Base-by-base conservation (phyloP, 129 eudicot species). In the Arctium minus region DNA sequence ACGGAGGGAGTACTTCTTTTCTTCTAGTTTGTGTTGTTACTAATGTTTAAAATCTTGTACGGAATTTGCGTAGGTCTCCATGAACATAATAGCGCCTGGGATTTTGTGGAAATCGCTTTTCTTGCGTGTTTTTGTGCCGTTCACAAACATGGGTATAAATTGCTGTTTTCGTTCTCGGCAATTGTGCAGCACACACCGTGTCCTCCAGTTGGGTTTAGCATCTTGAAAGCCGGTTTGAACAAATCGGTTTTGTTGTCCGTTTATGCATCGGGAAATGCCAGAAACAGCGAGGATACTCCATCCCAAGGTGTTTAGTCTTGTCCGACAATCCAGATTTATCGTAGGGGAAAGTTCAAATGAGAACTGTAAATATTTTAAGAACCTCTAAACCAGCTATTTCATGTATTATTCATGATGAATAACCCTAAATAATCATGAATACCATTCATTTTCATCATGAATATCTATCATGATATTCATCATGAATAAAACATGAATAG, bases 81-180 rank as follows among this genome's bases (percentile, higher is more conserved):
- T 78, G 84, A 79, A 82, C 82, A 86, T 48, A 76, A 83, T 77
- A 86, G 79, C 86, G 72, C 84, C 2, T 76, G 81, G 88, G 89
- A 83, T 36, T 88, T 86, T 35, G 39, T 86, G 73, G 86, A 80
- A 82, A 88, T 88, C 42, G 88, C 89, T 40, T 80, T 65, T 60
- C 92, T 88, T 70, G 92, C 88, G 4, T 83, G 89, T 80, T 77
- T 86, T 46, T 88, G 92, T 86, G 87, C 92, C 15, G 75, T 88
- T 40, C 87, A 84, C 39, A 88, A 86, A 73, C 86, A 88, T 9
- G 92, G 89, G 76, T 83, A 86, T 37, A 83, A 86, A 80, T 72
- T 88, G 92, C 79, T 88, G 82, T 83, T 88, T 80, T 86, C 92
- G 11, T 88, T 86, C 74, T 88, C 92, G 39, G 88, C 68, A 80